Evolutionary conservation across 805 yeast genomes (phyloP).

Genomic region (Saccharomycopsis vini): DNA sequence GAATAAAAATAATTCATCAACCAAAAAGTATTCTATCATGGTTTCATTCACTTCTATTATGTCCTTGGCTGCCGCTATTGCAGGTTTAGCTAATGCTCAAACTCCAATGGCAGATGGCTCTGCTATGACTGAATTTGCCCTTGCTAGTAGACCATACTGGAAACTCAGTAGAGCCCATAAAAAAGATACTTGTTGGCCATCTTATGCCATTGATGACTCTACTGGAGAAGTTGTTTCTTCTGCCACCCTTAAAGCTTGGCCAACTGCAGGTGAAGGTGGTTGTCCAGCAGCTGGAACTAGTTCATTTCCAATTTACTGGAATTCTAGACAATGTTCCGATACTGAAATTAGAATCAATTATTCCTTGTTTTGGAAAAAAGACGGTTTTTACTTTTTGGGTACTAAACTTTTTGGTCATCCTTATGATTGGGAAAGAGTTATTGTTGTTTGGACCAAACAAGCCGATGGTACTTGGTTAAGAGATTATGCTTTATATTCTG

Average conservation of each 20-base stretch:
- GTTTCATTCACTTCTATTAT: background rate
- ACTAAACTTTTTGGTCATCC: slow-evolving; percentile 5
- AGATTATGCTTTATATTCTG: background rate
- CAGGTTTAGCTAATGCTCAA: background rate
- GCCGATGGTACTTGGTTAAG: background rate
- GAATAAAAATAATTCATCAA: background rate
- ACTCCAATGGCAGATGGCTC: background rate
- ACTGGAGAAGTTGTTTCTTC: background rate
- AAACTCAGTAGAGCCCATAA: background rate
- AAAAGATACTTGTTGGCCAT: slow-evolving; percentile 11
- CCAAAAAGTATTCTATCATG: background rate
- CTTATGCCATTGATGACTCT: background rate
- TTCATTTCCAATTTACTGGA: slow-evolving; percentile 7
- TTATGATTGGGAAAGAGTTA: slow-evolving; percentile 12
- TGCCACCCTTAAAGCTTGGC: slow-evolving; percentile 1
- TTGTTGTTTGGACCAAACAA: slow-evolving; percentile 2
- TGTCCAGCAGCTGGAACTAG: background rate
- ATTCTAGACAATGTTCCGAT: slow-evolving; percentile 1
- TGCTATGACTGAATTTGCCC: slow-evolving; percentile 2
- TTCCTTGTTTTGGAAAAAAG: slow-evolving; percentile 6
- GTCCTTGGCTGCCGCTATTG: no score
- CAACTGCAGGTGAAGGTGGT: slow-evolving; percentile 6
- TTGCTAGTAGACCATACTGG: slow-evolving; percentile 9
- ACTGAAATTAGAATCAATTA: slow-evolving; percentile 5
- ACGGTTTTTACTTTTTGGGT: slow-evolving; percentile 6